Evolutionary conservation across 2,329 filamentous ascomycete genomes (phyloP).

Genomic region (Ceratocystis albifundus): DNA sequence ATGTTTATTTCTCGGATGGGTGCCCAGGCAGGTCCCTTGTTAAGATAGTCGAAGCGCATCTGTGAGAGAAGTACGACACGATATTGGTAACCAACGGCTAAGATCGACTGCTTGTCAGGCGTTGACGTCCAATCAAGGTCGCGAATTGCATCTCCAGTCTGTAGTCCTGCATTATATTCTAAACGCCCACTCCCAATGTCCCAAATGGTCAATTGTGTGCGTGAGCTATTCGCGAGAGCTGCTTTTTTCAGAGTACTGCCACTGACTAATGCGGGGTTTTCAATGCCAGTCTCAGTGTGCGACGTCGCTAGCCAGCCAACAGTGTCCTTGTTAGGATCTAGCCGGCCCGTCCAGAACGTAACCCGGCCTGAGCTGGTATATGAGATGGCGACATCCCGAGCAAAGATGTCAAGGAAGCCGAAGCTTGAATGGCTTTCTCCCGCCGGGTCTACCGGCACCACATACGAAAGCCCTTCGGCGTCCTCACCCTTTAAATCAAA

Average conservation of each 20-base stretch:
- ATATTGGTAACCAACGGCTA: constrained; percentile 87
- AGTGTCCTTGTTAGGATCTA: constrained; percentile 47
- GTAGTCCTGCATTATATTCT: constrained; percentile 68
- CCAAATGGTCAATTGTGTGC: constrained; percentile 78
- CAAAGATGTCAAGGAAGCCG: constrained; percentile 75
- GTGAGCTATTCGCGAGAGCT: constrained; percentile 62
- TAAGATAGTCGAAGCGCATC: constrained; percentile 83
- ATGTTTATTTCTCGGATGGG: constrained; percentile 72
- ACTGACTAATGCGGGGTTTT: constrained; percentile 63
- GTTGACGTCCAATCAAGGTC: constrained; percentile 93
- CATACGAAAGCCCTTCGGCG: constrained; percentile 48
- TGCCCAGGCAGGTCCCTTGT: constrained; percentile 81
- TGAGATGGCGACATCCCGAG: constrained; percentile 73
- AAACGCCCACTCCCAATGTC: constrained; percentile 70
- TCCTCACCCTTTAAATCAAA: constrained; percentile 55
- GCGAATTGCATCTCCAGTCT: constrained; percentile 60
- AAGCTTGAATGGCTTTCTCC: constrained; percentile 59
- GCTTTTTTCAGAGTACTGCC: constrained; percentile 80
- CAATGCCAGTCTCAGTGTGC: constrained; percentile 65
- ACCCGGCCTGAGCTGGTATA: constrained; percentile 65
- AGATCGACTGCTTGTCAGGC: constrained; percentile 73
- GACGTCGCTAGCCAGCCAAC: constrained; percentile 77
- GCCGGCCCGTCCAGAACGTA: constrained; percentile 73
- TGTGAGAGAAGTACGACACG: constrained; percentile 72
- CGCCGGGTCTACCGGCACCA: constrained; percentile 77